Evolutionary conservation across 2,329 filamentous ascomycete genomes (phyloP), one percentile per base, ranked within the genome.

Genomic region (Alternaria tenuissima): DNA sequence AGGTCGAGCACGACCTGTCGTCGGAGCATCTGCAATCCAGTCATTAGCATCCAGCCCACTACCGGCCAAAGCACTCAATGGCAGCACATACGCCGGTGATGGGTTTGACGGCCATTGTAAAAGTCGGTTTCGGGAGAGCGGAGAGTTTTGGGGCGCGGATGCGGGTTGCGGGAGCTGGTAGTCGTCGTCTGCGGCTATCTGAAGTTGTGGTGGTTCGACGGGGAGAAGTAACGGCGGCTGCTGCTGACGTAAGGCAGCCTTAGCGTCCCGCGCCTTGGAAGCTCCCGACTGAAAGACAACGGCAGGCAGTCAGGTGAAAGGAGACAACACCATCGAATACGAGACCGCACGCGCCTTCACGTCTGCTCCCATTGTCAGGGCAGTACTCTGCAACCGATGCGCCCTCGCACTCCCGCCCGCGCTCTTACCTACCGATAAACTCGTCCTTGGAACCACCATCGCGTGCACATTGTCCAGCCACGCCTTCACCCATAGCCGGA

Each of bases 1-100:
- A 91, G 81, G 79, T 91, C 88, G 70, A 90, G 83, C 70, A 91
- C 87, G 61, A 90, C 81, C 75, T 83, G 83, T 77, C 86, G 84
- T 78, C 87, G 86, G 81, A 90, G 86, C 85, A 89, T 89, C 87
- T 89, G 73, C 59, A 63, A 36, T 52, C 57, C 65, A 62, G 61
- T 69, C 59, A 66, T 77, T 73, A 77, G 73, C 62, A 46, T 59
- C 52, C 51, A 54, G 53, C 55, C 58, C 60, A 54, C 60, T 36
- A 42, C 39, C 52, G 60, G 55, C 57, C 55, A 54, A 52, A 28
- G 59, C 52, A 52, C 65, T 61, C 74, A 77, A 76, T 81, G 73
- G 69, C 63, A 70, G 30, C 46, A 78, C 82, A 61, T 83, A 84
- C 82, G 70, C 82, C 82, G 64, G 81, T 83, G 69, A 84, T 84